These are phyloP conservation scores for Papiliotrema flavescens DNA, from an alignment of 1,284 basidiomycete genomes.

Conservation along the genomic window DNA sequence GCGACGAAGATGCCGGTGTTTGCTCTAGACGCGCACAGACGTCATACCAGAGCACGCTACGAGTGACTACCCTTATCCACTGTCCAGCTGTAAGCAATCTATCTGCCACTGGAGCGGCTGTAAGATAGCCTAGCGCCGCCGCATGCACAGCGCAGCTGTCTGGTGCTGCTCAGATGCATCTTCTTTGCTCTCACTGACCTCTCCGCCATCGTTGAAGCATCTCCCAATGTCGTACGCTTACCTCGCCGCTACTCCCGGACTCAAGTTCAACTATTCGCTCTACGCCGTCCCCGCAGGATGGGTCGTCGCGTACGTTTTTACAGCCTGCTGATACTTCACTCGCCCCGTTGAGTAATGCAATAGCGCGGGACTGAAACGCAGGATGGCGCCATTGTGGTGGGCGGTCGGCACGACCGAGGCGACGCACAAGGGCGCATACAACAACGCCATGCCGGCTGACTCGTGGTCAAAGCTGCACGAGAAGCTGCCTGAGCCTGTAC, in stretches of 20 bases:
- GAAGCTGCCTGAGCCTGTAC: slow-evolving; percentile 1
- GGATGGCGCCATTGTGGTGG: slow-evolving; percentile 7
- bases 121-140: too few species aligned
- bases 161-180: too few species aligned
- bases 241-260: slow-evolving; percentile 9
- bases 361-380: not conserved
- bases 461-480: slow-evolving; percentile 12
- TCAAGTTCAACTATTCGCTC: slow-evolving; percentile 16
- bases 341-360: not conserved
- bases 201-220: too few species aligned
- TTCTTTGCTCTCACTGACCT: too few species aligned
- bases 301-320: slow-evolving; percentile 14
- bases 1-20: too few species aligned
- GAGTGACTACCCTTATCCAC: too few species aligned
- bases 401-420: slow-evolving; percentile 11
- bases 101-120: too few species aligned
- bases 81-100: too few species aligned
- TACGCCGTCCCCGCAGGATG: slow-evolving; percentile 28
- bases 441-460: slow-evolving; percentile 5
- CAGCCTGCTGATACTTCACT: not conserved
- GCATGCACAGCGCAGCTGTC: too few species aligned
- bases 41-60: too few species aligned
- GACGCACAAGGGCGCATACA: slow-evolving; percentile 13
- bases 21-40: too few species aligned
- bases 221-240: slow-evolving; percentile 12